Evolutionary conservation across 2,329 filamentous ascomycete genomes (phyloP), one percentile per base, ranked within the genome.

Genomic region (Epichloe festucae): DNA sequence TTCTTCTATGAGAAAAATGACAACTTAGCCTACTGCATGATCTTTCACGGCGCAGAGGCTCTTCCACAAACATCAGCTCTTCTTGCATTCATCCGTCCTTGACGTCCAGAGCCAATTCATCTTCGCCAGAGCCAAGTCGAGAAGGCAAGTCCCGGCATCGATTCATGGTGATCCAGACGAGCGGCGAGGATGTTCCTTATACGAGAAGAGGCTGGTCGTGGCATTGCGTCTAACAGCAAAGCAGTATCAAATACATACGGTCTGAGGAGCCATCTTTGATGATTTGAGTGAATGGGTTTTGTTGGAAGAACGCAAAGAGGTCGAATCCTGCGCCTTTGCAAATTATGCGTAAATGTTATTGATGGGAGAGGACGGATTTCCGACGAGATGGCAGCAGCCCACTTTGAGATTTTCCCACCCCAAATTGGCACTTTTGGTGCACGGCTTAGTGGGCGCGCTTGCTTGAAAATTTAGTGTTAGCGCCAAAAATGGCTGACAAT

Each of bases 21-120:
- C 73, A 73, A 77, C 80, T 94, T 91, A 96, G 90, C 93, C 91
- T 96, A 95, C 91, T 97, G 90, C 81, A 85, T 81, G 12, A 12
- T 19, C 59, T 61, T 57, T 54, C 53, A 52, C 53, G 51, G 42
- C 48, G 38, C 51, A 46, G 41, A 11, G 47, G 5, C 6, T 14
- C 17, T 3, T 8, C 39, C 21, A 12, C 48, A 21, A 23, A 41
- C 12, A 15, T 15, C 40, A 10, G 11, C 41, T 50, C 27, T 27
- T 45, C 23, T 14, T 11, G 6, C 10, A 11, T 5, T 35, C 15
- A 1, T 19, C 19, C 6, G 7, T 38, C 19, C 34, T 38, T 17
- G 14, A 2, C 8, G 8, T 17, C 14, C 41, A 14, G 4, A 1
- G 12, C 31, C 34, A 39, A 6, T 41, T 14, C 19, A n/a, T 17